phyloP scores from a whole-genome alignment of 2,329 filamentous ascomycete species.

The Alternaria dauci region DNA sequence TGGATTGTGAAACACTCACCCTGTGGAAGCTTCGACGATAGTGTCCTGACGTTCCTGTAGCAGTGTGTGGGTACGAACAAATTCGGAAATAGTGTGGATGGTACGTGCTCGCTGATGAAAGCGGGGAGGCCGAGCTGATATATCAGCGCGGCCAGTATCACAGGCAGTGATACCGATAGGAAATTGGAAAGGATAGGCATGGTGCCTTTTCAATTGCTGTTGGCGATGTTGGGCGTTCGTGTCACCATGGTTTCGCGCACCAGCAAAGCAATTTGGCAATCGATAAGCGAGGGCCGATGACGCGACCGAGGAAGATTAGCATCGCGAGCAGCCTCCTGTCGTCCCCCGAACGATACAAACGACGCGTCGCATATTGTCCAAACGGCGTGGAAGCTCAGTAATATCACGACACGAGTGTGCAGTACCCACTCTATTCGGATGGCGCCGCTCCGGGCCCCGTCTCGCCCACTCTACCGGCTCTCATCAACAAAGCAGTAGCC shows the following conservation, averaged over 20 bases:
- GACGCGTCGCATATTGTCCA: background rate
- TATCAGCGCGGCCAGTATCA: constrained; percentile 38
- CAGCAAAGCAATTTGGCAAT: background rate
- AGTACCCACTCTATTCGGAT: background rate
- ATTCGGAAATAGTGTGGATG: constrained; percentile 33
- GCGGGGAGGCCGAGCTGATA: constrained; percentile 38
- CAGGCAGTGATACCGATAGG: constrained; percentile 36
- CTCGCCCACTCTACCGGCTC: background rate
- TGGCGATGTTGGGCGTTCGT: background rate
- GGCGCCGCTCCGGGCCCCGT: background rate
- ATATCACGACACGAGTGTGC: background rate
- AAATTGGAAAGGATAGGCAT: constrained; percentile 35
- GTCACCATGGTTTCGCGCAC: background rate
- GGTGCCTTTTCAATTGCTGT: constrained; percentile 3
- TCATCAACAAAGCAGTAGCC: background rate
- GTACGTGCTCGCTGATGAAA: constrained; percentile 26
- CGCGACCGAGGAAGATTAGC: background rate
- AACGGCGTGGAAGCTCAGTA: background rate
- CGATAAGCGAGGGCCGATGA: constrained; percentile 17
- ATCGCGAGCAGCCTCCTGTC: background rate
- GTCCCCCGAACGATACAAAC: background rate
- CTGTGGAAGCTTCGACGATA: constrained; percentile 48
- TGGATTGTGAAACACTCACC: constrained; percentile 65
- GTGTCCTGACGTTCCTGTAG: constrained; percentile 57
- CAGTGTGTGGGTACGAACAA: constrained; percentile 50